A percentile compares a stretch with the other conserved stretches of the same genome.
Conservation (phyloP, 1,284 basidiomycete genomes). For the Tilletia walkeri region DNA sequence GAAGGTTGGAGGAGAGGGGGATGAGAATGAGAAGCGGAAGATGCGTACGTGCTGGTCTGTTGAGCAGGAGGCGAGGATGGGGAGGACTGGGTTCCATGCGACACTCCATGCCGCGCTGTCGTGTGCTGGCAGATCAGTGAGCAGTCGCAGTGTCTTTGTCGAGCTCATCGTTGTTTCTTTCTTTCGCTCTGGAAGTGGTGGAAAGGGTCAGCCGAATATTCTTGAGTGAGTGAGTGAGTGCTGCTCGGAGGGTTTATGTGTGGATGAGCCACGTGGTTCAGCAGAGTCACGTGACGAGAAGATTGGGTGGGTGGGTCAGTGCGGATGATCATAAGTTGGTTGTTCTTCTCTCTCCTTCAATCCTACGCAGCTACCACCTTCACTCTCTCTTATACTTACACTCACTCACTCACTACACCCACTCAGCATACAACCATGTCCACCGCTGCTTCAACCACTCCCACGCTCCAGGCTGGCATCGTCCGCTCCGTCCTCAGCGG, state of each 20-base stretch:
- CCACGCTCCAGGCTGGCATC: constrained; percentile 46
- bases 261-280: no score
- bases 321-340: no score
- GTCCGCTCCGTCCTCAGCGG: constrained; percentile 45
- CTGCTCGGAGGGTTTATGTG: no score
- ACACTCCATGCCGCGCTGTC: constrained; percentile 68
- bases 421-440: neutral
- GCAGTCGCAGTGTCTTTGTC: constrained; percentile 16
- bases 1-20: constrained; percentile 41
- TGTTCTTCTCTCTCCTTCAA: no score
- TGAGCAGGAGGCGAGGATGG: constrained; percentile 86
- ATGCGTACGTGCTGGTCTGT: constrained; percentile 87
- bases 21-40: constrained; percentile 60
- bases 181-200: neutral
- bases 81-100: constrained; percentile 83
- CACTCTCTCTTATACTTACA: no score
- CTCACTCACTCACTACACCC: no score
- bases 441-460: constrained; percentile 24
- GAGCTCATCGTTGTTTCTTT: neutral
- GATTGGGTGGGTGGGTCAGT: no score
- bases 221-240: neutral
- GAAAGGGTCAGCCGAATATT: neutral
- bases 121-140: constrained; percentile 29
- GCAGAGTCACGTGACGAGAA: no score
- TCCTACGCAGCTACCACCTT: no score